These are phyloP conservation scores for Raddia guianensis DNA, from an alignment of 176 grass and related monocot species.

Conservation along the genomic window DNA sequence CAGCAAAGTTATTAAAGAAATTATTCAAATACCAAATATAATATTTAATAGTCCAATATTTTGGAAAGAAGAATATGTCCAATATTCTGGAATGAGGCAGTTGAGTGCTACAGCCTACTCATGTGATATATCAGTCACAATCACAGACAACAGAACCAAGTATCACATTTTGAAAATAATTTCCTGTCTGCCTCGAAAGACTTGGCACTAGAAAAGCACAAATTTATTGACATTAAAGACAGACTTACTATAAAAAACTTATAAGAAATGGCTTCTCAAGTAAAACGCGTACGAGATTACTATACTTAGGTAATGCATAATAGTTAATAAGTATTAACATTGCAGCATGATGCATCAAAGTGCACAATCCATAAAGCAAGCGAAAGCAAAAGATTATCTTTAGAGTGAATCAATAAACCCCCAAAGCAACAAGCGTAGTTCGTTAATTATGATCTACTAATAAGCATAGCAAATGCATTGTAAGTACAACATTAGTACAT, in stretches of 20 bases:
- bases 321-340: too few relatives aligned
- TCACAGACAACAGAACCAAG: constrained; percentile 2
- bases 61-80: too few relatives aligned
- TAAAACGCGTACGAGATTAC: not conserved
- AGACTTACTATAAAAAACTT: too few relatives aligned
- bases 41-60: constrained; percentile 8
- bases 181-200: constrained; percentile 5
- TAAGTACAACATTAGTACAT: not conserved
- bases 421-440: too few relatives aligned
- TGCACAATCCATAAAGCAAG: too few relatives aligned
- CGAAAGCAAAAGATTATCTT: too few relatives aligned
- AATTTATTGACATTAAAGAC: not conserved
- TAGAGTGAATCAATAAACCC: too few relatives aligned
- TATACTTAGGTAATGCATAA: too few relatives aligned
- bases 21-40: not conserved
- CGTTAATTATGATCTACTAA: too few relatives aligned
- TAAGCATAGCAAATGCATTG: too few relatives aligned
- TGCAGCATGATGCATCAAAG: too few relatives aligned
- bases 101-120: not conserved
- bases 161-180: constrained; percentile 10
- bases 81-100: not conserved
- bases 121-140: not conserved
- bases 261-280: not conserved
- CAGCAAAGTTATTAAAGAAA: constrained; percentile 7
- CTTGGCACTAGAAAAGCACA: not conserved